Percentiles rank a stretch among this genome's conserved stretches.
Conservation (phyloP, 108 stramenopile genomes). For the Cyclotella sp. region DNA sequence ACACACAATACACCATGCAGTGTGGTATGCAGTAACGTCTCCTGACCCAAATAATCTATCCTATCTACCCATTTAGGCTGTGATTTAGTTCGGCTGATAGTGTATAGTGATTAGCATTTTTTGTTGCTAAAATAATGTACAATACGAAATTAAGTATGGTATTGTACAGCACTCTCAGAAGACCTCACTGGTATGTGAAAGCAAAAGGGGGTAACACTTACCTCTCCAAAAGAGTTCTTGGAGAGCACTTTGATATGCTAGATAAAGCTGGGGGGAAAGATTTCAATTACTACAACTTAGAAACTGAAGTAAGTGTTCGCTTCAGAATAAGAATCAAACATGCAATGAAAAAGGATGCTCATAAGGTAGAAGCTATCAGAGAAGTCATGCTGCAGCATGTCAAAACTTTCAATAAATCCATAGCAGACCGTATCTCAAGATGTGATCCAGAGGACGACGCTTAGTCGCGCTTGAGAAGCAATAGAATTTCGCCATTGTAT, state of each 20-base stretch:
- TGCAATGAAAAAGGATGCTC: constrained; percentile 9
- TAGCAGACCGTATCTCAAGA: background rate
- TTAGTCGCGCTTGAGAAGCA: background rate
- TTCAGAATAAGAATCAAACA: background rate
- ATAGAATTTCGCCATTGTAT: background rate
- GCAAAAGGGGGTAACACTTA: constrained; percentile 13
- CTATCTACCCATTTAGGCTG: too few relatives aligned
- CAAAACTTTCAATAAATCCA: background rate
- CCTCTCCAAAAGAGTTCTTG: constrained; percentile 15
- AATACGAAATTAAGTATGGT: background rate
- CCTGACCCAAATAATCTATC: too few relatives aligned
- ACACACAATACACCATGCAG: too few relatives aligned
- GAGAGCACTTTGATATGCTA: constrained; percentile 14
- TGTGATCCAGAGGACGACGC: background rate
- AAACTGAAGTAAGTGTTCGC: constrained; percentile 9
- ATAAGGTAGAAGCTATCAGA: background rate
- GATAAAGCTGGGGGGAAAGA: background rate
- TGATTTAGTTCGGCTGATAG: too few relatives aligned
- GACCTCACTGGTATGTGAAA: constrained; percentile 1
- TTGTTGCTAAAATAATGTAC: too few relatives aligned
- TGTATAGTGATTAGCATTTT: too few relatives aligned
- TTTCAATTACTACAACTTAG: background rate
- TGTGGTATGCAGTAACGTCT: too few relatives aligned
- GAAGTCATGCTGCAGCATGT: background rate
- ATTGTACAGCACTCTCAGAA: background rate